phyloP scores from a whole-genome alignment of 2,329 filamentous ascomycete species.

The Fusarium sp. region DNA sequence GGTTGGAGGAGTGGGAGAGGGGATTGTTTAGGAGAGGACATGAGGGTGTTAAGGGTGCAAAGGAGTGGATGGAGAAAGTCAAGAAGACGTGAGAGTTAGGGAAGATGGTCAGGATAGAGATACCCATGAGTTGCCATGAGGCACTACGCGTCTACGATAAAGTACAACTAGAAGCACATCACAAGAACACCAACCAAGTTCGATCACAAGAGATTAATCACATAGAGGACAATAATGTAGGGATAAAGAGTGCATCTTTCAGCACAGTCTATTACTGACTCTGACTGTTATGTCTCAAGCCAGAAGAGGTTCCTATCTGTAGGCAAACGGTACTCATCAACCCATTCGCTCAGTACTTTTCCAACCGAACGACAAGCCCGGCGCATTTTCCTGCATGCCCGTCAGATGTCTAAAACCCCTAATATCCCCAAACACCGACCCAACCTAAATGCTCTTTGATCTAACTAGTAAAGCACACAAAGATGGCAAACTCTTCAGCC shows the following conservation, averaged over 20 bases:
- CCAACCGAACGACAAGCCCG: conserved; percentile 42
- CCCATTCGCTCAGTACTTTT: conserved; percentile 45
- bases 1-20: conserved; percentile 90
- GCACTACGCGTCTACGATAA: conserved; percentile 30
- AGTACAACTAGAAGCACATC: not conserved
- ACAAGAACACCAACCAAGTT: not conserved
- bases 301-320: conserved; percentile 39
- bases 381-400: conserved; percentile 36
- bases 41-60: conserved; percentile 76
- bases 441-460: not conserved
- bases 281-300: conserved; percentile 45
- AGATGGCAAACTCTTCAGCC: conserved; percentile 15
- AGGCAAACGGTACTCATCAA: conserved; percentile 44
- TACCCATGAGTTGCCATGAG: conserved; percentile 38
- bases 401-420: conserved; percentile 31
- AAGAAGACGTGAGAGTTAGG: conserved; percentile 45
- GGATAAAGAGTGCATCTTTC: conserved; percentile 44
- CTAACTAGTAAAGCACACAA: conserved; percentile 5
- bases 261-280: conserved; percentile 45
- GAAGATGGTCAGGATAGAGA: conserved; percentile 16
- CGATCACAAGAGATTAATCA: not conserved
- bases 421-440: conserved; percentile 18
- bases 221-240: not conserved
- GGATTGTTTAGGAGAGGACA: conserved; percentile 78
- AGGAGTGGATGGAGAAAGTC: conserved; percentile 75